Percentiles rank a stretch among this genome's conserved stretches.
Conservation (phyloP, 176 grass and related monocot species). For the Carex littledalei region DNA sequence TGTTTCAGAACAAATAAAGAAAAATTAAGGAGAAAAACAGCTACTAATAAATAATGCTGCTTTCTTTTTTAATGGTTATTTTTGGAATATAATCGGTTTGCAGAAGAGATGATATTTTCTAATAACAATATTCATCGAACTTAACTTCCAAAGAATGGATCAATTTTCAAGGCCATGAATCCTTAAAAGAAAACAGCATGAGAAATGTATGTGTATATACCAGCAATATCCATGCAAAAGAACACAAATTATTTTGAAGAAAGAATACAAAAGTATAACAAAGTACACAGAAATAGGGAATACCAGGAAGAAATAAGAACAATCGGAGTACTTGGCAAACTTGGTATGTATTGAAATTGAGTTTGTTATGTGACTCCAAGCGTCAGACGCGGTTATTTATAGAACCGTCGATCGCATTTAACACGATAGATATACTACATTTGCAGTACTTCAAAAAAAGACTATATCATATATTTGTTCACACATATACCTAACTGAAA, state of each 20-base stretch:
- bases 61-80: background rate
- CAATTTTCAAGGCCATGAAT: background rate
- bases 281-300: background rate
- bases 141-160: background rate
- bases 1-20: background rate
- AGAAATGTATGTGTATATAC: background rate
- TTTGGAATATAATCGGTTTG: background rate
- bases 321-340: background rate
- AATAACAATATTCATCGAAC: background rate
- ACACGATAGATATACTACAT: background rate
- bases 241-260: background rate
- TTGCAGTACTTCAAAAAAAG: background rate
- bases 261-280: background rate
- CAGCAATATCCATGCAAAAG: background rate
- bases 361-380: background rate
- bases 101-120: background rate
- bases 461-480: background rate
- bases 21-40: background rate
- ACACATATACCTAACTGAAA: background rate
- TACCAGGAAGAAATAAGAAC: background rate
- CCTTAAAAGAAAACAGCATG: background rate
- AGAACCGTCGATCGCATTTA: background rate
- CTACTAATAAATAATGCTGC: background rate
- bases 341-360: background rate
- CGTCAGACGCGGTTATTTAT: background rate